A percentile compares a stretch with the other conserved stretches of the same genome.
Evolutionary conservation across 2,329 filamentous ascomycete species (phyloP).

Genomic region (Coleophoma eucalyptorum): DNA sequence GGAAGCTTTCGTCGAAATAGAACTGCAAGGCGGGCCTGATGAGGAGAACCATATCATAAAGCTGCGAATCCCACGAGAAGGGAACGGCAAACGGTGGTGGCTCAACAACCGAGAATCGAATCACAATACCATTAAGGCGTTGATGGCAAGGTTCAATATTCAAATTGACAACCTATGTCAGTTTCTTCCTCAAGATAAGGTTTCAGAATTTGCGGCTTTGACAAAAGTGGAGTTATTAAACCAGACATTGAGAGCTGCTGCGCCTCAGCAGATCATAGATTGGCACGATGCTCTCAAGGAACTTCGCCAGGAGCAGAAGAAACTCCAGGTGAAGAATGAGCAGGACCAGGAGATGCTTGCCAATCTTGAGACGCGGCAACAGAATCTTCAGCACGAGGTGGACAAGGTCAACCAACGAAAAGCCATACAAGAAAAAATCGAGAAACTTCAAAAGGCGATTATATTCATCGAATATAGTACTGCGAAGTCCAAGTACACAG

Average conservation of each 20-base stretch:
- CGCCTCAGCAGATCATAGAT: conserved; percentile 72
- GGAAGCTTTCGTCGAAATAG: conserved; percentile 82
- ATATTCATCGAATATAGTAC: conserved; percentile 63
- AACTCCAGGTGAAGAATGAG: conserved; percentile 52
- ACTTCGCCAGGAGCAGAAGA: conserved; percentile 66
- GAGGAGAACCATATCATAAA: conserved; percentile 66
- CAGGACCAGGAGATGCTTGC: conserved; percentile 59
- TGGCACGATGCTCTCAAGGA: conserved; percentile 74
- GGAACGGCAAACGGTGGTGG: conserved; percentile 76
- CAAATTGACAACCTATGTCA: conserved; percentile 98
- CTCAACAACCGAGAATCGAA: conserved; percentile 64
- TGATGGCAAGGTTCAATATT: conserved; percentile 74
- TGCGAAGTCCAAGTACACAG: conserved; percentile 41
- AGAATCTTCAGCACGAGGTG: conserved; percentile 73
- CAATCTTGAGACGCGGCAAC: conserved; percentile 69
- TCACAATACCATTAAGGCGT: conserved; percentile 60
- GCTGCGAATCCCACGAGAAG: conserved; percentile 75
- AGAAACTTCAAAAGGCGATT: conserved; percentile 60
- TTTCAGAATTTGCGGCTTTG: conserved; percentile 87
- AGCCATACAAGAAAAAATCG: conserved; percentile 59
- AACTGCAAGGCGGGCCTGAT: conserved; percentile 65
- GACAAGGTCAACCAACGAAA: conserved; percentile 76
- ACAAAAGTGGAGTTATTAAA: conserved; percentile 76
- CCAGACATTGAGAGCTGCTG: conserved; percentile 86
- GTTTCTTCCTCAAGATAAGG: conserved; percentile 92